Percentiles rank a stretch among this genome's conserved stretches.
Evolutionary conservation across 345 rosid genomes (phyloP).

Genomic region (Citrus unshiu): DNA sequence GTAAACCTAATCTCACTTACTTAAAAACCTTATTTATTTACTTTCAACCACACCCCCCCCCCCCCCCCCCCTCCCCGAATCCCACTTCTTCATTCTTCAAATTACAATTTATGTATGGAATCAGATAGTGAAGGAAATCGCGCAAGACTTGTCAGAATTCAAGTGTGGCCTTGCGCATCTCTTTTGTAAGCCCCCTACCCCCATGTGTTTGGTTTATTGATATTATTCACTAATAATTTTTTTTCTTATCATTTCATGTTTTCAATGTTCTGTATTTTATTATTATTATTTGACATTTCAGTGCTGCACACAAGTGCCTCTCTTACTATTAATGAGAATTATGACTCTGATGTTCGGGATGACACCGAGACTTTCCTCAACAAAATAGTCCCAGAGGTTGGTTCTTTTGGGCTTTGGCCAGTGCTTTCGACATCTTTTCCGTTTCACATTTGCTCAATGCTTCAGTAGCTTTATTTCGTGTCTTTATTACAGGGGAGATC

Average conservation of each 20-base stretch:
- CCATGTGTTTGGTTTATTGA: background rate
- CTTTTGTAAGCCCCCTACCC: conserved; percentile 47
- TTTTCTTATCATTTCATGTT: background rate
- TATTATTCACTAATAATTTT: no score
- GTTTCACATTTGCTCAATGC: background rate
- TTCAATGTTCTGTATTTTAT: no score
- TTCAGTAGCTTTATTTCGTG: background rate
- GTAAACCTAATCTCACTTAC: background rate
- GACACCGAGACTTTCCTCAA: conserved; percentile 96
- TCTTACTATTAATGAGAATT: conserved; percentile 92
- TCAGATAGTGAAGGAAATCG: conserved; percentile 83
- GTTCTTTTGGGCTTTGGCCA: background rate
- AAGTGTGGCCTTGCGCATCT: conserved; percentile 92
- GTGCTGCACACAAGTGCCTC: conserved; percentile 98
- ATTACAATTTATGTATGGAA: background rate
- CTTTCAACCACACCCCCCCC: no score
- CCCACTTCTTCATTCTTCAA: no score
- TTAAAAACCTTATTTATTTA: background rate
- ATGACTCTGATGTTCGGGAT: conserved; percentile 85
- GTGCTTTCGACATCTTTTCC: background rate
- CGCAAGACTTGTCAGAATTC: conserved; percentile 65
- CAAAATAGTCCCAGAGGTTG: conserved; percentile 87
- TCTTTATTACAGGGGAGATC: conserved; percentile 62
- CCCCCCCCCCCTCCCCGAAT: no score
- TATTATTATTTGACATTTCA: conserved; percentile 10